Conservation (phyloP, 352 stramenopile species). For the Globisporangium nagaii region DNA sequence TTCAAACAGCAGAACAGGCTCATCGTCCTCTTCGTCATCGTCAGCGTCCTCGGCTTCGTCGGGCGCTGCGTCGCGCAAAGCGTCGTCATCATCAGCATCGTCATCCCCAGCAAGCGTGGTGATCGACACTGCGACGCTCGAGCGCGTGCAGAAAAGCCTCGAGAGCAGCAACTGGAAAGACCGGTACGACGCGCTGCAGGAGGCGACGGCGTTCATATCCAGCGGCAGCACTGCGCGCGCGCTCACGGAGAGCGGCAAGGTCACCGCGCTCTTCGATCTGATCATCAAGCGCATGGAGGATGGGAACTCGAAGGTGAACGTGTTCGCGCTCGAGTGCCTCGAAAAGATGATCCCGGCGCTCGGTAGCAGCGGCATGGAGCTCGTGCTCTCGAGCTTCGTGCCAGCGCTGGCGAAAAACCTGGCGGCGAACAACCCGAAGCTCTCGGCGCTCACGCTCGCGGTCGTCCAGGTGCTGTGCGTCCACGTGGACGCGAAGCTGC, state of each 20-base stretch:
- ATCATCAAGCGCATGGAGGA: slow-evolving; percentile 71
- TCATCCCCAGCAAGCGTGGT: neutral
- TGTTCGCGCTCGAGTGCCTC: slow-evolving; percentile 54
- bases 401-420: slow-evolving; percentile 54
- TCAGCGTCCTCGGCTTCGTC: neutral
- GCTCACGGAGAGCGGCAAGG: slow-evolving; percentile 35
- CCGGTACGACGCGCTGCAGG: slow-evolving; percentile 52
- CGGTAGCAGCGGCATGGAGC: slow-evolving; percentile 45
- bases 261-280: slow-evolving; percentile 59
- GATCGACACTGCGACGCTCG: slow-evolving; percentile 35
- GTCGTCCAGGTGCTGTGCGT: slow-evolving; percentile 41
- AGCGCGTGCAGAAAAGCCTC: slow-evolving; percentile 37
- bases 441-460: slow-evolving; percentile 30
- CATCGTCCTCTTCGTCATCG: slow-evolving; percentile 1
- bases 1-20: neutral
- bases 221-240: slow-evolving; percentile 5
- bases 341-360: slow-evolving; percentile 41
- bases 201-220: slow-evolving; percentile 31
- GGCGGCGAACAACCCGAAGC: slow-evolving; percentile 45
- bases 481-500: slow-evolving; percentile 35
- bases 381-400: slow-evolving; percentile 48
- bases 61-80: neutral
- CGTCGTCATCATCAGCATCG: neutral
- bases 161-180: slow-evolving; percentile 80
- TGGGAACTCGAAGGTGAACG: slow-evolving; percentile 69